These are phyloP conservation scores for Rosa multiflora DNA, from an alignment of 306 rosid genomes.

Conservation along the genomic window DNA sequence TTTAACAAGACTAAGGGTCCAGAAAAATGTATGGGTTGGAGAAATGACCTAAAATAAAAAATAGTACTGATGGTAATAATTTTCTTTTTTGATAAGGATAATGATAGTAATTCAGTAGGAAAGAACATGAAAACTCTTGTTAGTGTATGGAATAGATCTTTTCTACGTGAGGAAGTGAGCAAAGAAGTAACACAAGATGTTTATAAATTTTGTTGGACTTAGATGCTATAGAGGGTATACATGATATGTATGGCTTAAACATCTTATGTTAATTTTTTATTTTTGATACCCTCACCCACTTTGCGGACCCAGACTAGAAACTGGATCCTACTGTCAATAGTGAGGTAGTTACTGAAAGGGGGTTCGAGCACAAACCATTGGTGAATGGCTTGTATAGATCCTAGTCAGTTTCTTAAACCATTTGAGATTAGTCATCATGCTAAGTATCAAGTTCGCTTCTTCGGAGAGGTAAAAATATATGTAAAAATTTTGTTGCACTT, in stretches of 20 bases:
- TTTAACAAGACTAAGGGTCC: neutral
- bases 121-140: neutral
- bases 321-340: neutral
- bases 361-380: neutral
- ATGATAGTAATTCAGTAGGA: neutral
- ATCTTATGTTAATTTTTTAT: too few species aligned
- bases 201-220: neutral
- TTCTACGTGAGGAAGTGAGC: neutral
- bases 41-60: too few species aligned
- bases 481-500: neutral
- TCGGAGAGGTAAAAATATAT: neutral
- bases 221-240: neutral
- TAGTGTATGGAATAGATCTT: neutral
- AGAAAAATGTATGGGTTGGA: neutral
- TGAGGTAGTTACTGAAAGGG: neutral
- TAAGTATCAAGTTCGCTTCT: neutral
- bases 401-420: neutral
- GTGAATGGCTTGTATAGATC: neutral
- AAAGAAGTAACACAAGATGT: neutral
- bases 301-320: neutral
- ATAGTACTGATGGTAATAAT: too few species aligned
- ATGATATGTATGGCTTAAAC: neutral
- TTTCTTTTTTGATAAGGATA: too few species aligned
- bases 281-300: neutral
- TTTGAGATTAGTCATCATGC: neutral